Base-by-base conservation (phyloP, 1,284 basidiomycete genomes). In the Leccinum griseonigrum region DNA sequence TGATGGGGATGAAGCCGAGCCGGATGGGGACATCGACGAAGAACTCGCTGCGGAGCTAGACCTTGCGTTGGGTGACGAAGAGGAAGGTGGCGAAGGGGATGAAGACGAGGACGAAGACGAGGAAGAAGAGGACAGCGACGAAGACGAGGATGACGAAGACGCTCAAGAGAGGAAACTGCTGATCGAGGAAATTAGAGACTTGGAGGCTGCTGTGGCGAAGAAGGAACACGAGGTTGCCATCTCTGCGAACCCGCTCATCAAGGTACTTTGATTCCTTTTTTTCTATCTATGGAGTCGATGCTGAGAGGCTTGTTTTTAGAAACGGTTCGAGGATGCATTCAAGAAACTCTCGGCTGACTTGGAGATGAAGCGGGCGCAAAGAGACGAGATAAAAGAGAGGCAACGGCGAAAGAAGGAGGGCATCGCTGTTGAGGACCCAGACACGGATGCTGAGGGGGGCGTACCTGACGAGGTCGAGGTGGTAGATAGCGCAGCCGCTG, bases 281-380 rank as follows among this genome's bases (percentile, higher is more conserved):
- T 50, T 10, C 51, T 32, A 3, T 46, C 16, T 51, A 4, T 29
- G 53, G 14, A 51, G 18, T 26, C 29, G 51, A 63, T 29, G 62
- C n/a, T 64, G 32, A 64, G 6, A 58, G 22, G 51, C 6, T 57
- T 57, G 22, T 60, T 29, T 67, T 10, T 48, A 95, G 90, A 92
- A 92, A 85, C 94, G 95, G 38, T 97, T 97, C 77, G 94, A 97
- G 74, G 95, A 97, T 73, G 91, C 92, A 4, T 79, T 97, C 68
- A 90, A 88, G 78, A 96, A 95, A 74, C 80, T 97, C 59, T 86
- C 90, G 51, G 85, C 87, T 40, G 95, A 97, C 71, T 78, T 97
- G 55, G 92, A 95, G 66, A 88, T 90, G 80, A 97, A 96, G 74
- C 78, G 86, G n/a, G 83, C 84, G 0, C 92, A 93, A 73, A 81